A percentile compares a stretch with the other conserved stretches of the same genome.
Conservation (phyloP, 164 flowering plant species). For the Umbellularia californica region DNA sequence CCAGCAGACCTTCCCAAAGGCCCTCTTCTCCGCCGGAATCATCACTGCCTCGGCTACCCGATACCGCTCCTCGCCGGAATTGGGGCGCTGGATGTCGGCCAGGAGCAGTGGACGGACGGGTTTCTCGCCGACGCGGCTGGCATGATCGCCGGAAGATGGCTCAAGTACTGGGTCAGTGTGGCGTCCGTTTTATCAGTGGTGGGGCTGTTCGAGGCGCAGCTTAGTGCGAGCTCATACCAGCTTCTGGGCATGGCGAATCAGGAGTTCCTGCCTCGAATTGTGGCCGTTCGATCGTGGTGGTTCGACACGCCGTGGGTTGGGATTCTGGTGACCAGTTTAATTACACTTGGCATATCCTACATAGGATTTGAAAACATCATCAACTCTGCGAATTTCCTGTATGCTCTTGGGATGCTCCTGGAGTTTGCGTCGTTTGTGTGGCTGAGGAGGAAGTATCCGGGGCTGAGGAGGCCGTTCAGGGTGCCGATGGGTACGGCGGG, state of each 20-base stretch:
- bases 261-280: slow-evolving; percentile 37
- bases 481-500: slow-evolving; percentile 41
- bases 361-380: slow-evolving; percentile 43
- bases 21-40: slow-evolving; percentile 46
- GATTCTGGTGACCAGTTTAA: slow-evolving; percentile 31
- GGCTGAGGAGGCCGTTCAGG: slow-evolving; percentile 38
- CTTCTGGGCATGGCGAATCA: slow-evolving; percentile 58
- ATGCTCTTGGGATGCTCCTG: slow-evolving; percentile 59
- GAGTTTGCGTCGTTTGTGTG: slow-evolving; percentile 58
- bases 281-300: slow-evolving; percentile 34
- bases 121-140: slow-evolving; percentile 50
- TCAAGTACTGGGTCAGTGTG: slow-evolving; percentile 44
- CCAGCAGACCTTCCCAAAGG: slow-evolving; percentile 48
- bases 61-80: slow-evolving; percentile 49
- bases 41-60: slow-evolving; percentile 44
- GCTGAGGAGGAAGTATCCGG: slow-evolving; percentile 43
- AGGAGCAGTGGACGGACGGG: slow-evolving; percentile 48
- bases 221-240: slow-evolving; percentile 52
- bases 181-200: slow-evolving; percentile 47
- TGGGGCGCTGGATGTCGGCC: slow-evolving; percentile 40
- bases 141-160: slow-evolving; percentile 39
- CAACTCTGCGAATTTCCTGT: slow-evolving; percentile 53
- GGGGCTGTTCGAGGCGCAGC: slow-evolving; percentile 61
- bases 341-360: slow-evolving; percentile 40
- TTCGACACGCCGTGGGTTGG: slow-evolving; percentile 63